These are phyloP conservation scores for Diaporthe helianthi DNA, from an alignment of 2,329 filamentous ascomycete genomes.

Conservation along the genomic window DNA sequence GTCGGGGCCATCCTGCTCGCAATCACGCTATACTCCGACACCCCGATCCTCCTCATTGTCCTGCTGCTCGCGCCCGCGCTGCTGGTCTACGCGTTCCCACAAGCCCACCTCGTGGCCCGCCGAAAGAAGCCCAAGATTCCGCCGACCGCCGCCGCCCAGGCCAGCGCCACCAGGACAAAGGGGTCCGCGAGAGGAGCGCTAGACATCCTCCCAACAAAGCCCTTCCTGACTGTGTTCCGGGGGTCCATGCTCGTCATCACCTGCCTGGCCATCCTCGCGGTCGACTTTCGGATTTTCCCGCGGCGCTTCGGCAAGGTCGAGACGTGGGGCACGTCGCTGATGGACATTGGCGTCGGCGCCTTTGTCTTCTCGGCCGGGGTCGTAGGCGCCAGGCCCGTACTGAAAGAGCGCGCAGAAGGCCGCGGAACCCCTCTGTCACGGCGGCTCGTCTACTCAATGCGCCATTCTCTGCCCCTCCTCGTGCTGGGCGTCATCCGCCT, in stretches of 20 bases:
- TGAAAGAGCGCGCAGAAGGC: constrained; percentile 71
- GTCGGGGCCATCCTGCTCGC: constrained; percentile 82
- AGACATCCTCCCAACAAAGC: constrained; percentile 76
- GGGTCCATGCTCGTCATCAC: constrained; percentile 92
- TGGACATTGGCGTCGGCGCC: constrained; percentile 96
- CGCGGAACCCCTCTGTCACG: constrained; percentile 56
- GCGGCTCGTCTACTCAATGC: constrained; percentile 71
- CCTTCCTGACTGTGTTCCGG: constrained; percentile 91
- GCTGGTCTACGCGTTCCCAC: constrained; percentile 63
- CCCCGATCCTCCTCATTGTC: constrained; percentile 75
- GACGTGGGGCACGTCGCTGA: constrained; percentile 99
- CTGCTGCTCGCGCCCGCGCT: constrained; percentile 76
- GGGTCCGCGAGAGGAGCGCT: constrained; percentile 41
- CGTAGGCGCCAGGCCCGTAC: constrained; percentile 82
- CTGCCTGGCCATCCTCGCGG: constrained; percentile 90
- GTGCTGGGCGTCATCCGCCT: constrained; percentile 81
- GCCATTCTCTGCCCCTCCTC: constrained; percentile 84
- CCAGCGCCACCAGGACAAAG: constrained; percentile 39
- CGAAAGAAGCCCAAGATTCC: constrained; percentile 59
- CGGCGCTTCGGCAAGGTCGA: constrained; percentile 96
- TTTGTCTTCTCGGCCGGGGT: constrained; percentile 95
- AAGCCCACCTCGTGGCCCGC: constrained; percentile 47
- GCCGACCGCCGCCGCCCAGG: constrained; percentile 47
- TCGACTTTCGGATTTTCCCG: constrained; percentile 93
- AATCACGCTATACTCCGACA: constrained; percentile 81